phyloP scores from a whole-genome alignment of 2,329 filamentous ascomycete species.

The Ascochyta lentis region DNA sequence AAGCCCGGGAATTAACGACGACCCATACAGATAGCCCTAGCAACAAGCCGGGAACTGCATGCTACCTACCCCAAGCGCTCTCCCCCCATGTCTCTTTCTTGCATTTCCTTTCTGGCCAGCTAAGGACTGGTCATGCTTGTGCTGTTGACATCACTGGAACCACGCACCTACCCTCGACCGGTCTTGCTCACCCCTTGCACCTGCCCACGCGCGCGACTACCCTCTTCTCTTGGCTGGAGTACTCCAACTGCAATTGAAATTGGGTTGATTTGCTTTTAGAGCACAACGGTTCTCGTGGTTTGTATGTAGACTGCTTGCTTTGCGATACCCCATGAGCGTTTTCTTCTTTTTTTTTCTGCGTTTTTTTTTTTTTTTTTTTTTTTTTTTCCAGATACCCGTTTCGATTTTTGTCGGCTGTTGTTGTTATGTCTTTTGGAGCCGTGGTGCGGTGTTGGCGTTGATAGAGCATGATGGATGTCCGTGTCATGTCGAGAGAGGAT shows the following conservation, averaged over 20 bases:
- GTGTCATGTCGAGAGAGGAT: conserved; percentile 2
- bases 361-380: not conserved
- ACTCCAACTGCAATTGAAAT: not conserved
- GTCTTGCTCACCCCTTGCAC: conserved; percentile 21
- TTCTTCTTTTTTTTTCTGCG: conserved; percentile 5
- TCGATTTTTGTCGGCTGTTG: not conserved
- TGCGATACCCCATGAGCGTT: conserved; percentile 18
- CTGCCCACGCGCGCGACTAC: conserved; percentile 20
- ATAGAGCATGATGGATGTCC: not conserved
- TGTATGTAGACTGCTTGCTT: conserved; percentile 20
- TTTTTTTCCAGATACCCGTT: too few species aligned
- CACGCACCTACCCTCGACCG: conserved; percentile 2
- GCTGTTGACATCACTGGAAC: conserved; percentile 21
- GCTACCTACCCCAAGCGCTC: conserved; percentile 17
- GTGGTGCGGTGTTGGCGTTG: not conserved
- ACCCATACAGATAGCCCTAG: conserved; percentile 21
- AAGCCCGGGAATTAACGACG: conserved; percentile 2
- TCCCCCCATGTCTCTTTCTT: conserved; percentile 18
- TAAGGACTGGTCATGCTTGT: conserved; percentile 31
- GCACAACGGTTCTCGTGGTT: conserved; percentile 3
- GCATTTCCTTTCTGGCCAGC: conserved; percentile 18
- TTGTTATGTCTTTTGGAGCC: not conserved
- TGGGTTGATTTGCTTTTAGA: not conserved
- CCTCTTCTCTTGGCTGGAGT: not conserved
- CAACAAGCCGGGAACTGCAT: conserved; percentile 22